phyloP scores from a whole-genome alignment of 768 basidiomycete species.

The Serpula lacrymans region DNA sequence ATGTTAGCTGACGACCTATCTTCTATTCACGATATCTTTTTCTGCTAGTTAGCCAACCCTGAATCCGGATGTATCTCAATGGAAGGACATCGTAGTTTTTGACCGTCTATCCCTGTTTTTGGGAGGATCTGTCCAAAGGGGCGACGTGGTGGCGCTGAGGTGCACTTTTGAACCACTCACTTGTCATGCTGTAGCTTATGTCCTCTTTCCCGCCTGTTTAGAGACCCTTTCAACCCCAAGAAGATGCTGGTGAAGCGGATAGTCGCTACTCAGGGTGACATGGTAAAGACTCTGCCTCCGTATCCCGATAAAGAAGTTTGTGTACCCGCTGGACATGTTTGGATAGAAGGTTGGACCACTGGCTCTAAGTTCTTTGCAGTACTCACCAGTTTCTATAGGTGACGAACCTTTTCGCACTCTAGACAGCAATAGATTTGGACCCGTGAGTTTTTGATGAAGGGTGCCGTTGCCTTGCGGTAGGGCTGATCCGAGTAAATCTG shows the following conservation, averaged over 20 bases:
- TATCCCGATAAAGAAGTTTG: constrained; percentile 51
- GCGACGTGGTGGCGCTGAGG: constrained; percentile 67
- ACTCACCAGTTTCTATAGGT: constrained; percentile 35
- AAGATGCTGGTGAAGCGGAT: constrained; percentile 64
- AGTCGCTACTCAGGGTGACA: constrained; percentile 59
- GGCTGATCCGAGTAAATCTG: no score
- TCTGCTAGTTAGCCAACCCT: constrained; percentile 60
- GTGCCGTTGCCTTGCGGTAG: constrained; percentile 26
- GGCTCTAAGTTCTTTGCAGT: constrained; percentile 7
- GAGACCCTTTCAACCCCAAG: constrained; percentile 56
- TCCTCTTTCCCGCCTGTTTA: constrained; percentile 20
- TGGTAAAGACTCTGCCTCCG: constrained; percentile 65
- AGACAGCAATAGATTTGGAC: constrained; percentile 73
- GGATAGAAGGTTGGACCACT: constrained; percentile 62
- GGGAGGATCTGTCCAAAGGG: constrained; percentile 39
- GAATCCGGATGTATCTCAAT: constrained; percentile 64
- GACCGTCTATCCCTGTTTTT: constrained; percentile 44
- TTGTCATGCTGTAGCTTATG: neutral
- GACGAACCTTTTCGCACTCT: constrained; percentile 65
- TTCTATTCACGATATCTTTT: neutral
- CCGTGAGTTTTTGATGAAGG: constrained; percentile 40
- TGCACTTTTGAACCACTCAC: constrained; percentile 25
- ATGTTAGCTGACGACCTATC: neutral
- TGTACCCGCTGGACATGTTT: constrained; percentile 62
- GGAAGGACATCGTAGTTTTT: constrained; percentile 63